A percentile compares a stretch with the other conserved stretches of the same genome.
Evolutionary conservation across 1,139 yeast species (phyloP).

Genomic region (Blastobotrys malaysiensis): DNA sequence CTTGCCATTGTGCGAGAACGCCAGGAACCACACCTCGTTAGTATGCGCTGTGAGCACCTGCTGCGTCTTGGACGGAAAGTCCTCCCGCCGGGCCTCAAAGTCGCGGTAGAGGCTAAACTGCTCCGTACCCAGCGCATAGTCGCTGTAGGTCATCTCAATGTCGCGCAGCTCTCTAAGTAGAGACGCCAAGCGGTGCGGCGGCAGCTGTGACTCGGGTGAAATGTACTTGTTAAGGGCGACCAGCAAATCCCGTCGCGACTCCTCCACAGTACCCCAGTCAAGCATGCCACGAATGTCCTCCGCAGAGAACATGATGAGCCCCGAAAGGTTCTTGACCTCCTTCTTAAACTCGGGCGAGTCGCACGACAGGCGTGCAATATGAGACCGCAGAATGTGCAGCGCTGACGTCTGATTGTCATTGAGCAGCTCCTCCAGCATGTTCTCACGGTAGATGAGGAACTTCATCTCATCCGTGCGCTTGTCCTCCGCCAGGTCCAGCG

Average conservation of each 20-base stretch:
- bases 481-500: slow-evolving; percentile 29
- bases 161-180: slow-evolving; percentile 47
- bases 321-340: slow-evolving; percentile 32
- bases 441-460: slow-evolving; percentile 33
- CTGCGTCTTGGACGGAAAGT: slow-evolving; percentile 44
- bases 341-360: slow-evolving; percentile 18
- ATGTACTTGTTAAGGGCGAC: slow-evolving; percentile 42
- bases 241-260: slow-evolving; percentile 42
- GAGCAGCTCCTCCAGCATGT: slow-evolving; percentile 31
- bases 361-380: slow-evolving; percentile 28
- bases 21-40: slow-evolving; percentile 81
- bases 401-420: slow-evolving; percentile 37
- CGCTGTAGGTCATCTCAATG: slow-evolving; percentile 42
- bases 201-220: slow-evolving; percentile 49
- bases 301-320: slow-evolving; percentile 34
- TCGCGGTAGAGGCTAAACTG: slow-evolving; percentile 32
- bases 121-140: slow-evolving; percentile 31
- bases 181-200: slow-evolving; percentile 46
- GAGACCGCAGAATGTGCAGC: slow-evolving; percentile 40
- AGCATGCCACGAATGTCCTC: slow-evolving; percentile 29
- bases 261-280: slow-evolving; percentile 36
- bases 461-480: slow-evolving; percentile 20
- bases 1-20: slow-evolving; percentile 73
- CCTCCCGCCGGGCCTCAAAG: slow-evolving; percentile 29
- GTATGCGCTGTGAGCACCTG: slow-evolving; percentile 47